Conservation (phyloP, 192 early-diverging fungal species). For the Linnemannia schmuckeri region DNA sequence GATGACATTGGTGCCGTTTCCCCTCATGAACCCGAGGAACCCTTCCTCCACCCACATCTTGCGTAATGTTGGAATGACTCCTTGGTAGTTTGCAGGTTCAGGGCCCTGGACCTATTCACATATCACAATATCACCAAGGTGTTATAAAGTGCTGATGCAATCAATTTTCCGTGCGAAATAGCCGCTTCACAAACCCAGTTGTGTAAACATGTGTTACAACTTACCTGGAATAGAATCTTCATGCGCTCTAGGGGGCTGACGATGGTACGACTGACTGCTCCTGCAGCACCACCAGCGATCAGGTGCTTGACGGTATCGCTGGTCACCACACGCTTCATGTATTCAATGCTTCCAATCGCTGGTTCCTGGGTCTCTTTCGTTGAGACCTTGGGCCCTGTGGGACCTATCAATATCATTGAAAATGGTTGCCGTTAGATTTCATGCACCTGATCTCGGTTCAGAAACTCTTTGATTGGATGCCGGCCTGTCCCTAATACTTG, state of each 20-base stretch:
- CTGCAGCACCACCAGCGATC: conserved; percentile 82
- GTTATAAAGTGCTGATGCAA: neutral
- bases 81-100: conserved; percentile 73
- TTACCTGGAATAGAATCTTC: conserved; percentile 89
- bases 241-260: conserved; percentile 87
- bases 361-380: neutral
- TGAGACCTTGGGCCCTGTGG: neutral
- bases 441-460: neutral
- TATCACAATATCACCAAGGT: neutral
- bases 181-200: neutral
- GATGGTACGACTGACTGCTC: conserved; percentile 82
- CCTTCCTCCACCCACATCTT: conserved; percentile 88
- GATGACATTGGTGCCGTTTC: conserved; percentile 88
- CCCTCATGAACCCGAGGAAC: conserved; percentile 77
- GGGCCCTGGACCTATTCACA: conserved; percentile 66
- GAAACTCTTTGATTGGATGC: neutral
- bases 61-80: conserved; percentile 76
- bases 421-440: neutral
- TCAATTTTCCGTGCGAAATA: neutral
- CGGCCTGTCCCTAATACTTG: neutral
- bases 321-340: conserved; percentile 33
- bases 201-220: conserved; percentile 16
- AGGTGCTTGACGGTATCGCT: conserved; percentile 80
- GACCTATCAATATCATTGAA: neutral
- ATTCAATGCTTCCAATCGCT: neutral